Percentiles rank a stretch among this genome's conserved stretches.
Conservation (phyloP, 2,329 filamentous ascomycete species). For the Dryadomyces quercivorus region DNA sequence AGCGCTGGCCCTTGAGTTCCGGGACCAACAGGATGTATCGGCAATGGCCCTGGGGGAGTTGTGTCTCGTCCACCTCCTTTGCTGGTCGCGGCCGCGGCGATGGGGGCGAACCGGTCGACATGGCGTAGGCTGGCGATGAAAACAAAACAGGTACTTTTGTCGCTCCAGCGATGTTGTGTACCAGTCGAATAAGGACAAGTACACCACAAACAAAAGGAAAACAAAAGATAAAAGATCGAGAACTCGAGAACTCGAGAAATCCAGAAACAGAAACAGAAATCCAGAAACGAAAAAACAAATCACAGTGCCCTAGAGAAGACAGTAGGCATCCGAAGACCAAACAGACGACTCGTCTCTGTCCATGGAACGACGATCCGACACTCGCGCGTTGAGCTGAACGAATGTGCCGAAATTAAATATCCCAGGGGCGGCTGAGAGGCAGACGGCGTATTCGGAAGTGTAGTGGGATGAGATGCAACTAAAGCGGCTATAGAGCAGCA, state of each 20-base stretch:
- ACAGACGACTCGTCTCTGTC: background rate
- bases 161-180: too few relatives aligned
- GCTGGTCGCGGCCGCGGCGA: slow-evolving; percentile 14
- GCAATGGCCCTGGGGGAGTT: slow-evolving; percentile 44
- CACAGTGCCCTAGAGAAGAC: background rate
- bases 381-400: background rate
- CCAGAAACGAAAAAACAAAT: background rate
- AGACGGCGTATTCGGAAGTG: background rate
- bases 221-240: too few relatives aligned
- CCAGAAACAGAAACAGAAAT: background rate
- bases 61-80: slow-evolving; percentile 26
- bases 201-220: too few relatives aligned
- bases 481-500: background rate
- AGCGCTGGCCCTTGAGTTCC: slow-evolving; percentile 44
- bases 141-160: background rate
- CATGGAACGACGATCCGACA: background rate
- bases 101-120: slow-evolving; percentile 15
- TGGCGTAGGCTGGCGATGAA: background rate
- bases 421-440: background rate
- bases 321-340: background rate
- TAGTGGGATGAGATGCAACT: background rate
- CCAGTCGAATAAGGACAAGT: too few relatives aligned
- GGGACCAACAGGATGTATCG: slow-evolving; percentile 46
- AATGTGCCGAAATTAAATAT: background rate
- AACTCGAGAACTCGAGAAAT: too few relatives aligned